Evolutionary conservation across 1,139 yeast species (phyloP), one percentile per base, ranked within the genome.

Genomic region (Yamadazyma trypodendri): DNA sequence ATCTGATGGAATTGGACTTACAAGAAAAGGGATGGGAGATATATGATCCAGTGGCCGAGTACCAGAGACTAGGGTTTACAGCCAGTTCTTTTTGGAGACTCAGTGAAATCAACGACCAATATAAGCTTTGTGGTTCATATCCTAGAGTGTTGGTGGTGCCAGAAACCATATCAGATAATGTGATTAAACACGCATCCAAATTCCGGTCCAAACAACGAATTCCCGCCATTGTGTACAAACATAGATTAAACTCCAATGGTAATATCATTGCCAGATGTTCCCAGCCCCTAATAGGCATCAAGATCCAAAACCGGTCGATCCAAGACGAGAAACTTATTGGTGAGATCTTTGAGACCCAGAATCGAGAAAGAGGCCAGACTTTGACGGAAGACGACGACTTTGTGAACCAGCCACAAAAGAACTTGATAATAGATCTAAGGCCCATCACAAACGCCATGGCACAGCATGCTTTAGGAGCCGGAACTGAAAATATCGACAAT

Each of bases 371-470:
- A 13, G 31, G 13, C 17, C n/a, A 25, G 13, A 18, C 16, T 20
- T 34, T 41, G 10, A 46, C 37, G 3, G 35, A 38, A 16, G 45
- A 49, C 24, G 34, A 36, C 14, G 52, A 51, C 25, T 57, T 50
- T 39, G 57, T 52, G 20, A 62, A 38, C 57, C 76, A 70, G 43
- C 73, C 75, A 0, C 75, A 77, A 37, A 72, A 76, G 35, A 89
- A 90, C 49, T 60, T 92, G 31, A 80, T 92, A 28, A 92, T 89
- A 2, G 98, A 92, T 63, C 84, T 95, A 18, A 68, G 98, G 40
- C 98, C 98, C 1, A 61, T 89, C 10, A 84, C 97, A 0, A 92
- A 92, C 60, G 97, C 98, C 9, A 79, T 89, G 79, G 98, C 97
- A 0, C 98, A 92, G 55, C 88, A 89, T 40, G 97, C 97, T 0